Base-by-base conservation (phyloP, 1,284 basidiomycete genomes). In the Marasmius sp. region DNA sequence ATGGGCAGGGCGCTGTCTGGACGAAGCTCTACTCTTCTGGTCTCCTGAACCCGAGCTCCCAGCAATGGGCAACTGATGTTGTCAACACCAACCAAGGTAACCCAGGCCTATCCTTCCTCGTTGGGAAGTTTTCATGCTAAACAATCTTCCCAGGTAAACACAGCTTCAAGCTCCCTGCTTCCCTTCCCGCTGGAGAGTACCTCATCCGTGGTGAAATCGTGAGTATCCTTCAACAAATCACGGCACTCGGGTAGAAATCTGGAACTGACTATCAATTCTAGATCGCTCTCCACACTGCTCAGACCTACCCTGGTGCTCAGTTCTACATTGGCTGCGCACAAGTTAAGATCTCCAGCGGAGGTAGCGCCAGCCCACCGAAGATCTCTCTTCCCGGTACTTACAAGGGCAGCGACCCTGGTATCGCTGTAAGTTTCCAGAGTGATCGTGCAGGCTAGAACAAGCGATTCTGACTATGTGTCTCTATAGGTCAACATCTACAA, bases 21-120 rank as follows among this genome's bases (percentile, higher is more conserved):
- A 82, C 81, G 49, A 83, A 83, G 75, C 79, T 84, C 41, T 84
- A 83, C 67, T 74, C 77, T 4, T 79, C 80, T 48, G 80, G 81
- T 18, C 74, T 83, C 36, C 62, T 82, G 39, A 72, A 77, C 60
- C 61, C 78, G 2, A 70, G 64, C 52, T 64, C 72, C 8, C 72
- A 74, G 62, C 66, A 76, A 59, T 82, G 81, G 81, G 80, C 81
- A 9, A 79, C 79, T 6, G 81, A 83, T 66, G 71, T 82, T 55
- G 79, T 83, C 45, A 83, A 83, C 58, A 60, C 78, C 10, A 79
- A 78, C 65, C 63, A 59, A 48, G 81, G 79, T 75, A 48, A 68
- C 64, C n/a, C 6, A 14, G 14, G 11, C 16, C 12, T 57, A 3
- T 33, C 10, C 16, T 22, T 33, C 14, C 9, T 16, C 18, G 41